Percentiles rank a stretch among this genome's conserved stretches.
Conservation (phyloP, 2,329 filamentous ascomycete species). For the Trematosphaeria pertusa region DNA sequence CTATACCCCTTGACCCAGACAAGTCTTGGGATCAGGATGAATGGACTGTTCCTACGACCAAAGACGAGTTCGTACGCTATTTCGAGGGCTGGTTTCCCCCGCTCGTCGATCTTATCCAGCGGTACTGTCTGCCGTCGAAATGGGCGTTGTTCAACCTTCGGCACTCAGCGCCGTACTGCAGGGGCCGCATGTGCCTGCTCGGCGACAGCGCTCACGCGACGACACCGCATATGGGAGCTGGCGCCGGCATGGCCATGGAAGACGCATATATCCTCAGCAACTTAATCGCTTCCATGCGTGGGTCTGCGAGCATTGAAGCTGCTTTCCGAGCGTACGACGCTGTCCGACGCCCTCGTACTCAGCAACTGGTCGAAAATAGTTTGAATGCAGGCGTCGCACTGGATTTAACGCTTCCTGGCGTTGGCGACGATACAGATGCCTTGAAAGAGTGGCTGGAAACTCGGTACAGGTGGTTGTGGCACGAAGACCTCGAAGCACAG, state of each 20-base stretch:
- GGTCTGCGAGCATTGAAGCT: conserved; percentile 24
- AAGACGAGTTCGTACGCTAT: conserved; percentile 23
- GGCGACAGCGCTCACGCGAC: conserved; percentile 64
- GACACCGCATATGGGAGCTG: conserved; percentile 60
- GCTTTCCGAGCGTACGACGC: conserved; percentile 48
- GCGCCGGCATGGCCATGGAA: conserved; percentile 63
- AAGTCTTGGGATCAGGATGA: conserved; percentile 11
- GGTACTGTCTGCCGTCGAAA: conserved; percentile 45
- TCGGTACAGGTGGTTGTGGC: conserved; percentile 35
- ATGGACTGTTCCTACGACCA: conserved; percentile 26
- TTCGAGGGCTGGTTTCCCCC: conserved; percentile 23
- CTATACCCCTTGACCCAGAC: conserved; percentile 17
- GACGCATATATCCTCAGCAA: conserved; percentile 55
- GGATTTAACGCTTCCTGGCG: conserved; percentile 24
- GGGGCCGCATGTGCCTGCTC: conserved; percentile 52
- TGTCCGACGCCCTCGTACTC: conserved; percentile 45
- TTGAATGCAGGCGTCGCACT: conserved; percentile 25
- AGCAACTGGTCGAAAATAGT: conserved; percentile 44
- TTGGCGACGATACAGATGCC: conserved; percentile 22
- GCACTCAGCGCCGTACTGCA: conserved; percentile 52
- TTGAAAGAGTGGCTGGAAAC: conserved; percentile 22
- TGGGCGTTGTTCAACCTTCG: conserved; percentile 62
- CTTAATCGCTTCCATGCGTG: conserved; percentile 33
- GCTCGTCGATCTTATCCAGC: conserved; percentile 19
- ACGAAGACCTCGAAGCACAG: conserved; percentile 35